Evolutionary conservation across 2,329 filamentous ascomycete genomes (phyloP).

Genomic region (Colletotrichum nymphaeae): DNA sequence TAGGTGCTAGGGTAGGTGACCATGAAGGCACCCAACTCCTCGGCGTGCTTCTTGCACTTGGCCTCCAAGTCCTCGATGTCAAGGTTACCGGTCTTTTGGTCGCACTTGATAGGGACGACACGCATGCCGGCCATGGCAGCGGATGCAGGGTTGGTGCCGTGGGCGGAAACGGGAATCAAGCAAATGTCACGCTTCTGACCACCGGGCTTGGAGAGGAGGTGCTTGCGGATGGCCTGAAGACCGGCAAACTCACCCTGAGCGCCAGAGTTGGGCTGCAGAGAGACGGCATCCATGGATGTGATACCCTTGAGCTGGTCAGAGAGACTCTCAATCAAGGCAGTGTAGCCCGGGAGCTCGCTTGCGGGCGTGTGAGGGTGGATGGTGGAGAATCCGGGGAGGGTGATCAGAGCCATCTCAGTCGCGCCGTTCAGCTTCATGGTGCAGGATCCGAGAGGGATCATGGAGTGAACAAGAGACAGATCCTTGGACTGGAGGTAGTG

Average conservation of each 20-base stretch:
- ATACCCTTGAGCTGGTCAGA: slow-evolving; percentile 81
- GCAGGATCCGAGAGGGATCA: slow-evolving; percentile 97
- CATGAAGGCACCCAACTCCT: slow-evolving; percentile 93
- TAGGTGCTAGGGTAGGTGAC: slow-evolving; percentile 96
- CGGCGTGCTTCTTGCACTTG: slow-evolving; percentile 89
- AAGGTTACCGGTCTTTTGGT: slow-evolving; percentile 86
- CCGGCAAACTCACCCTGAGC: slow-evolving; percentile 96
- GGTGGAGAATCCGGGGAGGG: slow-evolving; percentile 79
- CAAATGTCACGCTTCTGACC: slow-evolving; percentile 87
- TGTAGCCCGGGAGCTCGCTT: slow-evolving; percentile 75
- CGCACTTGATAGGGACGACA: slow-evolving; percentile 92
- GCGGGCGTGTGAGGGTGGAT: slow-evolving; percentile 84
- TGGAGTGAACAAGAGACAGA: slow-evolving; percentile 92
- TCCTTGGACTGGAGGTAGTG: slow-evolving; percentile 94
- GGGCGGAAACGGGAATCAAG: slow-evolving; percentile 92
- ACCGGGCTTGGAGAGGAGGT: slow-evolving; percentile 74
- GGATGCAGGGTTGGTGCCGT: slow-evolving; percentile 95
- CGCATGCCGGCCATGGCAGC: slow-evolving; percentile 97
- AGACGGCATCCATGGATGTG: slow-evolving; percentile 90
- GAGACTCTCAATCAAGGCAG: slow-evolving; percentile 76
- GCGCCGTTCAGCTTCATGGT: slow-evolving; percentile 99
- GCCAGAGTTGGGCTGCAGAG: slow-evolving; percentile 93
- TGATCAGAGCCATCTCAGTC: slow-evolving; percentile 90
- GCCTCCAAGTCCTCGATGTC: slow-evolving; percentile 86
- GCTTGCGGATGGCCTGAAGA: slow-evolving; percentile 87